A percentile compares a stretch with the other conserved stretches of the same genome.
phyloP scores from a whole-genome alignment of 441 rosid species.

The Aquilaria agallochum region DNA sequence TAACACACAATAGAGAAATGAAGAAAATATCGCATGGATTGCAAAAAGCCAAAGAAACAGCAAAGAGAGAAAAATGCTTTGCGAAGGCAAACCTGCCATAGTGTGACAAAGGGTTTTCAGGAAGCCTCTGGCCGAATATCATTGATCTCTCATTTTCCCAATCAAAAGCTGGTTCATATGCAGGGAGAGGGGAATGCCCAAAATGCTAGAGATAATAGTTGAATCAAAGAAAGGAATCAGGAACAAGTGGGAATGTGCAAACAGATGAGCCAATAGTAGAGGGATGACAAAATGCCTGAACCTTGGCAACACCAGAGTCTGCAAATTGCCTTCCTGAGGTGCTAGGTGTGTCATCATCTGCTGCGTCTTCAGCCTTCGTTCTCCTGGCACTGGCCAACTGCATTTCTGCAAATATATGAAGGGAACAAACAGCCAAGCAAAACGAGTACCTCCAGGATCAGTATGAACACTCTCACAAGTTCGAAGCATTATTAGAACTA shows the following conservation, averaged over 20 bases:
- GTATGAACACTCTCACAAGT: not conserved
- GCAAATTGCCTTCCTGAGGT: conserved; percentile 79
- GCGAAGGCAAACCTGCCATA: conserved; percentile 49
- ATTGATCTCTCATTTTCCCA: conserved; percentile 97
- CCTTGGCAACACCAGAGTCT: conserved; percentile 62
- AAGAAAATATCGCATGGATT: conserved; percentile 10
- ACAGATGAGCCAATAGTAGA: not conserved
- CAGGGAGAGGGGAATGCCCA: conserved; percentile 94
- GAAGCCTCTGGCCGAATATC: conserved; percentile 94
- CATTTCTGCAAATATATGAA: conserved; percentile 47
- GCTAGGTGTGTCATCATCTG: conserved; percentile 73
- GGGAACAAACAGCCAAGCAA: conserved; percentile 7
- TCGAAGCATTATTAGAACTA: not conserved
- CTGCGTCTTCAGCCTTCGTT: conserved; percentile 51
- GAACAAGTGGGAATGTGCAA: conserved; percentile 5
- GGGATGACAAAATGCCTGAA: conserved; percentile 13
- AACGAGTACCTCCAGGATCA: too few species aligned
- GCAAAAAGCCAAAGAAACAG: conserved; percentile 4
- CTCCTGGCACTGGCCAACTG: conserved; percentile 77
- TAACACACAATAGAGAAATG: conserved; percentile 14
- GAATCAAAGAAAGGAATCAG: conserved; percentile 6
- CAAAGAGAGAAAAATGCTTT: conserved; percentile 9
- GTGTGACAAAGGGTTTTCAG: conserved; percentile 66
- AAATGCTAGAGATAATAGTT: conserved; percentile 60
- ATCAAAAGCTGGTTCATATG: conserved; percentile 98